A percentile compares a stretch with the other conserved stretches of the same genome.
Conservation (phyloP, 2,329 filamentous ascomycete species). For the Verticillium zaregamsianum region DNA sequence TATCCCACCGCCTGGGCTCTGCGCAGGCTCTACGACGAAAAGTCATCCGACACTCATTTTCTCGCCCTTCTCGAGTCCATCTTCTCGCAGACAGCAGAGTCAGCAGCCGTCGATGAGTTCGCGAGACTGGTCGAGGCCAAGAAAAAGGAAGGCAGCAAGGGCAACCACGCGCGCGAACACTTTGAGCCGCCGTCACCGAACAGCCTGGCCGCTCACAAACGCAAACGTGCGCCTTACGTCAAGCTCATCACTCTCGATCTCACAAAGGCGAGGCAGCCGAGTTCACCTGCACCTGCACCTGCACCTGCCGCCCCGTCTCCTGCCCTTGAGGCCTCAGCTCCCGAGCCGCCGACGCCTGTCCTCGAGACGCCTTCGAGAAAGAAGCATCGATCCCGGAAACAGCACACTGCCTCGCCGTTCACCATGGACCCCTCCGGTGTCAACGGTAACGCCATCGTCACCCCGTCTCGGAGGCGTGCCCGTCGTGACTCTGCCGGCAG, state of each 20-base stretch:
- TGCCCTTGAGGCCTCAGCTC: background rate
- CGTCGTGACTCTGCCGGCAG: conserved; percentile 34
- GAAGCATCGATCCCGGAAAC: conserved; percentile 4
- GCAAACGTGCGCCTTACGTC: conserved; percentile 45
- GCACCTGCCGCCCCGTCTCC: background rate
- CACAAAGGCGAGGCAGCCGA: conserved; percentile 5
- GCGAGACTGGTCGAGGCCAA: conserved; percentile 44
- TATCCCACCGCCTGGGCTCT: conserved; percentile 61
- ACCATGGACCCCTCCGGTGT: conserved; percentile 1
- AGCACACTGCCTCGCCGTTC: conserved; percentile 4
- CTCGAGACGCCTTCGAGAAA: conserved; percentile 12
- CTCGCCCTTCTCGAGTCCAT: conserved; percentile 55
- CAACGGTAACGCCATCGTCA: conserved; percentile 10
- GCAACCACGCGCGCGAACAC: conserved; percentile 47
- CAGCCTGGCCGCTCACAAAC: conserved; percentile 36
- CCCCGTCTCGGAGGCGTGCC: conserved; percentile 29
- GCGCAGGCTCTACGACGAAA: conserved; percentile 56
- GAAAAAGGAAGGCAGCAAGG: conserved; percentile 54
- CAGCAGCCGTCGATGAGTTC: conserved; percentile 48
- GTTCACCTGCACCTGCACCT: background rate
- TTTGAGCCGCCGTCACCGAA: conserved; percentile 44
- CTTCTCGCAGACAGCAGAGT: conserved; percentile 52
- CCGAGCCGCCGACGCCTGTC: background rate
- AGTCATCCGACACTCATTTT: conserved; percentile 45
- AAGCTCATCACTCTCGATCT: conserved; percentile 40